phyloP scores from a whole-genome alignment of 257 asterid species.

The Solanum virginianum region DNA sequence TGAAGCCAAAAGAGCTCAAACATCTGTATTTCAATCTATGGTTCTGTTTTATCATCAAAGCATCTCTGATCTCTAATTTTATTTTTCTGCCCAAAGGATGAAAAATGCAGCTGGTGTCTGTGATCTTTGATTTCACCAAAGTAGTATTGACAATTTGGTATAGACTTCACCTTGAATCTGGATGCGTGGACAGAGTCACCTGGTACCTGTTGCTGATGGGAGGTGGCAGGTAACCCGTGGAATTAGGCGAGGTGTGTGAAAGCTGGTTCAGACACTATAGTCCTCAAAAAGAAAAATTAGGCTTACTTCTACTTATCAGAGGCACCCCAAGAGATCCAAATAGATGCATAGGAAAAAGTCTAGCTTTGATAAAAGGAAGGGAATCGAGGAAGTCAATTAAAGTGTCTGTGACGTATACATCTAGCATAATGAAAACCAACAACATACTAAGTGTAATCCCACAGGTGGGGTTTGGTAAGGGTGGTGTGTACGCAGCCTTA shows the following conservation, averaged over 20 bases:
- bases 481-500: background rate
- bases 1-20: background rate
- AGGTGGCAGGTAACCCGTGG: too few species aligned
- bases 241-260: too few species aligned
- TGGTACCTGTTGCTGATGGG: too few species aligned
- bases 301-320: background rate
- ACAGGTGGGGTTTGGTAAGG: background rate
- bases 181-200: too few species aligned
- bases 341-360: background rate
- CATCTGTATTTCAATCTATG: background rate
- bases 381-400: background rate
- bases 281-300: background rate
- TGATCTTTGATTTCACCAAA: background rate
- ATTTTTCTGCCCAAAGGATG: background rate
- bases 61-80: background rate
- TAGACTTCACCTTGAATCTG: background rate
- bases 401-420: background rate
- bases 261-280: too few species aligned
- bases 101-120: background rate
- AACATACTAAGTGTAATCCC: background rate
- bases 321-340: background rate
- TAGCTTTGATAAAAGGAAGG: background rate
- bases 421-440: background rate
- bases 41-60: background rate
- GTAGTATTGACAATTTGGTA: background rate